Base-by-base conservation (phyloP, 2,329 filamentous ascomycete genomes). In the Epichloe typhina region DNA sequence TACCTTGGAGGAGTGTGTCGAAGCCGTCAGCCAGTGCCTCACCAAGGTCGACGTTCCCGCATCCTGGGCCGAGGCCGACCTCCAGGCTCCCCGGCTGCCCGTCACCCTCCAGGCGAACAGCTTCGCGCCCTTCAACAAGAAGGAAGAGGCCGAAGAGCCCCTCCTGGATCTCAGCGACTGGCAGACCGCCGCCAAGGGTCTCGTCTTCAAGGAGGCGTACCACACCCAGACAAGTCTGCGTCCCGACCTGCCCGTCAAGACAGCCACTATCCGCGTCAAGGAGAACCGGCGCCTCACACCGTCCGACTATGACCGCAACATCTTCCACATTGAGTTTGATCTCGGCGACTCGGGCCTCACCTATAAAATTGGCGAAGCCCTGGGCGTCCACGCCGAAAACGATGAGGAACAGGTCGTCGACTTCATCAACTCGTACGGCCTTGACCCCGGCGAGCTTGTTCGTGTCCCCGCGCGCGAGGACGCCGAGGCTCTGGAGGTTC, bases 261-360 rank as follows among this genome's bases (percentile, higher is more conserved):
- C 91, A 2, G 83, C 79, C 61, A 87, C 88, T 41, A 85, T 96
- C 50, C 84, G 82, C 50, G 90, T 98, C 68, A 88, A 94, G 74
- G 93, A 97, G 74, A 96, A 95, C 72, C 87, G 93, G 55, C 83
- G 93, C 56, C 79, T 98, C 50, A 98, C 93, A 0, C 93, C 93
- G 3, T 62, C 70, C 23, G 85, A 83, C 35, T 98, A 98, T 65
- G 90, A 97, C 68, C 88, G 93, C 60, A 96, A 98, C 76, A 97
- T 98, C 69, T 98, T 98, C 84, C 93, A 98, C 72, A 97, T 98
- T 55, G 93, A 98, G 70, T 98, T 98, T 62, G 93, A 97, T 64
- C 80, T 98, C 23, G 91, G 91, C 54, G 71, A 84, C 61, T 95
- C 91, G 36, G 91, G 90, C 39, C 81, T 98, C 56, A 95, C 81